Evolutionary conservation across 352 stramenopile species (phyloP), one percentile per base, ranked within the genome.

Genomic region (Paralagenidium karlingii): DNA sequence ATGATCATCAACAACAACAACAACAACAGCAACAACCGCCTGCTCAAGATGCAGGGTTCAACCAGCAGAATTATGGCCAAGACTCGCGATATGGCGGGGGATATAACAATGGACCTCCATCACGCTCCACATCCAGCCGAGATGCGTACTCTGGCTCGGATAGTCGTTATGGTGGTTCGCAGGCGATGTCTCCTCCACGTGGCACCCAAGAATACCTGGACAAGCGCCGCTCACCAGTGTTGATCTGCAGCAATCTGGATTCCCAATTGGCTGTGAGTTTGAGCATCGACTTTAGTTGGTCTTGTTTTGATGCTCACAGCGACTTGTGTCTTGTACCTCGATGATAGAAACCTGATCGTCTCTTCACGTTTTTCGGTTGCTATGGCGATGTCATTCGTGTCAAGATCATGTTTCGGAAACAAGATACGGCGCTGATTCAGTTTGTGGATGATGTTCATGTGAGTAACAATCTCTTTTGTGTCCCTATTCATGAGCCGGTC

Each of bases 361-460:
- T 86, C 8, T 89, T 89, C 33, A 85, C 76, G 27, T 67, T 89
- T 20, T 89, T 89, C 48, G 71, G 76, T 11, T 89, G 76, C 49
- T 89, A 82, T 55, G 76, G 76, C 18, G 76, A 89, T 29, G 76
- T 89, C 15, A 40, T 86, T 41, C 76, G 76, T 20, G 66, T 89
- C 44, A 89, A 89, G 45, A 77, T 89, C 49, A 89, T 89, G 76
- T 89, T 86, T 44, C 67, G 70, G 22, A 89, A 89, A 45, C 69
- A 77, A 28, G 76, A 84, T 55, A 86, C 76, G 1, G 73, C 73
- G 27, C 50, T 89, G 15, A 78, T 89, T 32, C 76, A 89, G 48
- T 89, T 89, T 24, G 60, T 62, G 11, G 62, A 81, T 48, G 76
- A 86, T 39, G 49, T 58, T 25, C 76, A 89, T 47, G 76, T 86